Conservation (phyloP, 352 stramenopile genomes). For the Phytophthora litchii region DNA sequence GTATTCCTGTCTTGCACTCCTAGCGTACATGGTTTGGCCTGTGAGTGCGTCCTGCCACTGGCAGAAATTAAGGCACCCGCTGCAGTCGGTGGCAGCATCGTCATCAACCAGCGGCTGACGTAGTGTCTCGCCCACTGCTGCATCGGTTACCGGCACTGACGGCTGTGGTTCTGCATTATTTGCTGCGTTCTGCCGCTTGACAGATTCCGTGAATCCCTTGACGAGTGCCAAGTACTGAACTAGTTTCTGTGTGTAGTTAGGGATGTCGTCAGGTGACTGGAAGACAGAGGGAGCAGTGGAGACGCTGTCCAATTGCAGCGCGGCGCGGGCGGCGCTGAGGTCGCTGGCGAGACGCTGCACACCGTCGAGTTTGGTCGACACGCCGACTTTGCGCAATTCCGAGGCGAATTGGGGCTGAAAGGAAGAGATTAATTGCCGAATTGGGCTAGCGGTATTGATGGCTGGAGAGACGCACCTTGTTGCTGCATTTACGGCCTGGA, state of each 20-base stretch:
- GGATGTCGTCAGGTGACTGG: conserved; percentile 25
- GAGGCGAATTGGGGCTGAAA: conserved; percentile 50
- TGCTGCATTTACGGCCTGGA: conserved; percentile 41
- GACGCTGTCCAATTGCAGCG: conserved; percentile 32
- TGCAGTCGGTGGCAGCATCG: conserved; percentile 22
- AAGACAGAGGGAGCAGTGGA: conserved; percentile 7
- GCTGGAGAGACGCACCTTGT: conserved; percentile 33
- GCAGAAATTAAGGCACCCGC: conserved; percentile 57
- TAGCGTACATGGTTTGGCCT: conserved; percentile 44
- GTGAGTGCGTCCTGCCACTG: conserved; percentile 62
- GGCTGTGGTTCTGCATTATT: conserved; percentile 5
- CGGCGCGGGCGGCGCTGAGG: conserved; percentile 44
- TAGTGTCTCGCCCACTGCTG: conserved; percentile 12
- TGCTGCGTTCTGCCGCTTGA: background rate
- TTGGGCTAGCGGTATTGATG: background rate
- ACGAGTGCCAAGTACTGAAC: conserved; percentile 60
- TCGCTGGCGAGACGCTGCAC: conserved; percentile 45
- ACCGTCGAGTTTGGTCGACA: conserved; percentile 36
- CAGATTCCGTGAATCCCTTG: conserved; percentile 50
- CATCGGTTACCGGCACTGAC: conserved; percentile 15
- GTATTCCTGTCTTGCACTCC: conserved; percentile 61
- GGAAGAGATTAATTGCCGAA: background rate
- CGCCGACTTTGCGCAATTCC: conserved; percentile 46
- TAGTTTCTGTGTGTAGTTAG: conserved; percentile 41
- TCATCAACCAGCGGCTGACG: conserved; percentile 51